These are phyloP conservation scores for Leccinum rimulosum DNA, from an alignment of 768 basidiomycete species.

Conservation along the genomic window DNA sequence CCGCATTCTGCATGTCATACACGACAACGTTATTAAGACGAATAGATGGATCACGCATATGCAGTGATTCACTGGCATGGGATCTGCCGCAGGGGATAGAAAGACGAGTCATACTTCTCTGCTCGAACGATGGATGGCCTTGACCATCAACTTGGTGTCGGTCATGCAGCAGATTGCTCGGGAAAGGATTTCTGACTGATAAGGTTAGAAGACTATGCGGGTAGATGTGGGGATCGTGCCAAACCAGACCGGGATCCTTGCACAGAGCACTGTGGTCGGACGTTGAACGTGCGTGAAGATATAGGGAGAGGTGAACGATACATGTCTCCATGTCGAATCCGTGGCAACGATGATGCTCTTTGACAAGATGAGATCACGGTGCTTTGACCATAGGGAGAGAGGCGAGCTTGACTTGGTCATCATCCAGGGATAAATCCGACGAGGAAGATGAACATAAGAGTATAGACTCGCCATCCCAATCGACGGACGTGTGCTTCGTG, in stretches of 20 bases:
- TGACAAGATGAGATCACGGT: constrained; percentile 52
- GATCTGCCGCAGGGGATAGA: constrained; percentile 51
- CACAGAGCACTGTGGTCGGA: constrained; percentile 59
- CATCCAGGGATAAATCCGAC: constrained; percentile 52
- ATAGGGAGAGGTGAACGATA: constrained; percentile 22
- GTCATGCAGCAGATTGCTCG: constrained; percentile 56
- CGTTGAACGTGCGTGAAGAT: constrained; percentile 31
- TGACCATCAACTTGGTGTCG: constrained; percentile 55
- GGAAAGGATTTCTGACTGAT: constrained; percentile 69
- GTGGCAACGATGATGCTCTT: constrained; percentile 47
- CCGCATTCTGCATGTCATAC: constrained; percentile 35
- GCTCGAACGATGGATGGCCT: constrained; percentile 65
- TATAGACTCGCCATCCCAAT: constrained; percentile 22
- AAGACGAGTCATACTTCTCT: constrained; percentile 59
- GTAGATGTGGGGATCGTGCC: constrained; percentile 18
- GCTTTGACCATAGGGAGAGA: constrained; percentile 63
- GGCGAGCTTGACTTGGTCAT: constrained; percentile 54
- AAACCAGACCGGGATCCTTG: constrained; percentile 68
- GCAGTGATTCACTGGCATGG: constrained; percentile 74
- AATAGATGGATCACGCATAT: constrained; percentile 53
- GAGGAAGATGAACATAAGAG: constrained; percentile 42
- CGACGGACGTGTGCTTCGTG: constrained; percentile 44
- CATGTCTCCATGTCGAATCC: constrained; percentile 16
- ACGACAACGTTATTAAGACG: constrained; percentile 1
- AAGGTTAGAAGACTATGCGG: constrained; percentile 9